Evolutionary conservation across 345 rosid species (phyloP).

Genomic region (Syzygium grande): DNA sequence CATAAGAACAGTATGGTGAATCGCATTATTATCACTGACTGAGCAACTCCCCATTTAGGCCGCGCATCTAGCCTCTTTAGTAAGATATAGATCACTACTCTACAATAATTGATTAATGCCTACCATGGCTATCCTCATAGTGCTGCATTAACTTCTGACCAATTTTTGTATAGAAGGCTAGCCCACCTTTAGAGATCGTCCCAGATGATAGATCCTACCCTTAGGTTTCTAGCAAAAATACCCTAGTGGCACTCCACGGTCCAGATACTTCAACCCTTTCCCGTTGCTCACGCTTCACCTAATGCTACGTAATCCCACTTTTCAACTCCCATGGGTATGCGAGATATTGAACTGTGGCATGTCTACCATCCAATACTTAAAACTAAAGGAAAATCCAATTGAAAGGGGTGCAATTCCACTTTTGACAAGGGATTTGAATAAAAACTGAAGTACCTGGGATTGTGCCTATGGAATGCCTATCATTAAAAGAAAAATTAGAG

Average conservation of each 20-base stretch:
- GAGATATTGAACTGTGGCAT: not conserved
- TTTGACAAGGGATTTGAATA: no score
- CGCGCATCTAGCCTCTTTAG: not conserved
- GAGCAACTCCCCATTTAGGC: not conserved
- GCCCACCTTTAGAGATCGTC: not conserved
- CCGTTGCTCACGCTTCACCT: not conserved
- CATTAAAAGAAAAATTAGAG: not conserved
- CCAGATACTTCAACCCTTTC: not conserved
- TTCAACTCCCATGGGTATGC: not conserved
- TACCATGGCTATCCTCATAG: not conserved
- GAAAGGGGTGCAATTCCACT: no score
- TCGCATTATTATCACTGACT: not conserved
- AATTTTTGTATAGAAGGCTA: accelerated
- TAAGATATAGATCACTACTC: not conserved
- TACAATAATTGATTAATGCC: not conserved
- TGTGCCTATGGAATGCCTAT: not conserved
- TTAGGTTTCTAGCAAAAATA: not conserved
- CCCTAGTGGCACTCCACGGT: not conserved
- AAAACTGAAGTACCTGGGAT: not conserved
- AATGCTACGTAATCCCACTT: not conserved
- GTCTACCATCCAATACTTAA: not conserved
- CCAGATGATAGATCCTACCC: not conserved
- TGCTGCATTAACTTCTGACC: accelerated
- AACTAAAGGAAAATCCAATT: not conserved
- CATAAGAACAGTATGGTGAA: not conserved